Conservation (phyloP, 495 filamentous ascomycete species). For the Penicillium desertorum region DNA sequence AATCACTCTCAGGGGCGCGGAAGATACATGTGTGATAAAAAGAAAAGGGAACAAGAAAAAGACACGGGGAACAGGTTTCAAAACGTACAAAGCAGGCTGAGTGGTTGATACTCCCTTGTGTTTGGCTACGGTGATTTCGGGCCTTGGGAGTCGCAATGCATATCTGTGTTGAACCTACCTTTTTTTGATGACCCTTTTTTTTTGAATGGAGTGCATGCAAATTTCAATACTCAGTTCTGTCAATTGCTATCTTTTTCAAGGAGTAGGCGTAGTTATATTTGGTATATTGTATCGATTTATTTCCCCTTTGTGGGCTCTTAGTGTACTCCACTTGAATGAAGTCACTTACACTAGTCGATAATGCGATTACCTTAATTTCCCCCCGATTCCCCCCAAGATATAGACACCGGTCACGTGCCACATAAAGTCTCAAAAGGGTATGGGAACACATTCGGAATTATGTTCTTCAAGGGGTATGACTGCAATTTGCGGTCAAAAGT, state of each 20-base stretch:
- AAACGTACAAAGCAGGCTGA: constrained; percentile 22
- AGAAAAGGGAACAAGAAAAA: constrained; percentile 28
- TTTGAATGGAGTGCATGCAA: constrained; percentile 38
- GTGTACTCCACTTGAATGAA: neutral
- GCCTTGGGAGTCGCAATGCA: constrained; percentile 21
- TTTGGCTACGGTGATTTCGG: constrained; percentile 25
- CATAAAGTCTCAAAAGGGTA: neutral
- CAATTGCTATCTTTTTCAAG: constrained; percentile 3
- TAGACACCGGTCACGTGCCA: neutral
- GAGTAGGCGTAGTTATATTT: neutral
- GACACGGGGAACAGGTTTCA: constrained; percentile 24
- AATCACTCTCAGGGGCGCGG: constrained; percentile 33
- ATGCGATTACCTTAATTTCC: neutral
- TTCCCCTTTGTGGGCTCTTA: neutral
- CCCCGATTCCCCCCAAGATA: neutral
- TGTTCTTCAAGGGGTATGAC: neutral
- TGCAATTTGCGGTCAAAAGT: neutral
- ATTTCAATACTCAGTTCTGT: constrained; percentile 25
- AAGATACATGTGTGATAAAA: constrained; percentile 32
- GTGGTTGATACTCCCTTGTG: constrained; percentile 24
- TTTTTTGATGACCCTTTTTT: constrained; percentile 34
- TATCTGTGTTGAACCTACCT: constrained; percentile 33
- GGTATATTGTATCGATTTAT: neutral
- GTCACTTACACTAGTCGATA: constrained; percentile 4
- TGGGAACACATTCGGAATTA: neutral